Evolutionary conservation across 108 stramenopile genomes (phyloP).

Genomic region (Fragilariopsis cylindrus): DNA sequence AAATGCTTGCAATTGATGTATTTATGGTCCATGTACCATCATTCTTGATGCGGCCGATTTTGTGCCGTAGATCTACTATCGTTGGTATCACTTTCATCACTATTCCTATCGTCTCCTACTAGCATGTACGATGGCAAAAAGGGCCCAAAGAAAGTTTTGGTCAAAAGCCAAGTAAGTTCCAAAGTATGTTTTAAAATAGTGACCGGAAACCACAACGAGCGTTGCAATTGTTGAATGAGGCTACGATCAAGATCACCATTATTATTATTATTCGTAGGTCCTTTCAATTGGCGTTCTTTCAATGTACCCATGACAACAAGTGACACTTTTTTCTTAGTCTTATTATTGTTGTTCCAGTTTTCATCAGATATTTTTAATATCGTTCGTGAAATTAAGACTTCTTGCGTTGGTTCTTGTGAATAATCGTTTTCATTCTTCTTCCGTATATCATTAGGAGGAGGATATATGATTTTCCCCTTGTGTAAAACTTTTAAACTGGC

Average conservation of each 20-base stretch:
- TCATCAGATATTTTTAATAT: slow-evolving; percentile 10
- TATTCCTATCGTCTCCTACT: neutral
- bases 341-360: neutral
- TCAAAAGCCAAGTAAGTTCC: neutral
- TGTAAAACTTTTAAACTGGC: slow-evolving; percentile 12
- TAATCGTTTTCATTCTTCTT: too few relatives aligned
- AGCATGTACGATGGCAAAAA: slow-evolving; percentile 7
- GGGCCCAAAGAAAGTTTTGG: neutral
- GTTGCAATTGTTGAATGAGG: neutral
- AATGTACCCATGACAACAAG: slow-evolving; percentile 15
- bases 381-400: neutral
- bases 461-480: slow-evolving; percentile 4
- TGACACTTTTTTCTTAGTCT: slow-evolving; percentile 4
- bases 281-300: slow-evolving; percentile 4
- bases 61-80: neutral
- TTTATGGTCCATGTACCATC: neutral
- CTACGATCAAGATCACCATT: neutral
- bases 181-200: neutral
- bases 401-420: neutral
- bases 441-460: neutral
- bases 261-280: neutral
- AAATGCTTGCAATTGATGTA: too few relatives aligned
- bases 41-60: slow-evolving; percentile 3
- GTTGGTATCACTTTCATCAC: neutral
- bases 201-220: slow-evolving; percentile 1